phyloP scores from a whole-genome alignment of 192 early-diverging fungal species.

The Ambispora gerdemannii region DNA sequence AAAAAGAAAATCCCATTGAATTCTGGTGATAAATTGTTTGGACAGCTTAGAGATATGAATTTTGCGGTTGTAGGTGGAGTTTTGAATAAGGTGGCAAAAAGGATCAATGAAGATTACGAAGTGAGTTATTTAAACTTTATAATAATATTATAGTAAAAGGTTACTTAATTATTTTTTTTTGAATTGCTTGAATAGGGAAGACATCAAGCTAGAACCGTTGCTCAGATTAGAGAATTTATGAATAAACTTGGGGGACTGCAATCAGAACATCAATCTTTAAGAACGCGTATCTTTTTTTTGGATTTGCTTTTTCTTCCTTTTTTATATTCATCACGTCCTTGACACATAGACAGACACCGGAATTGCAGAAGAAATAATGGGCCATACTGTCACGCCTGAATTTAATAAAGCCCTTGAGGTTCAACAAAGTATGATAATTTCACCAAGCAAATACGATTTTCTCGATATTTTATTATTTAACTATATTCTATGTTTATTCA shows the following conservation, averaged over 20 bases:
- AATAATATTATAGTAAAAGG: too few relatives aligned
- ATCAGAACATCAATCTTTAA: conserved; percentile 81
- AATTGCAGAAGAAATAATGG: conserved; percentile 79
- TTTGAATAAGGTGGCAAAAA: conserved; percentile 78
- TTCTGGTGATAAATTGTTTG: conserved; percentile 75
- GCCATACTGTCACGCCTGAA: conserved; percentile 72
- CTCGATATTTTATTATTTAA: neutral
- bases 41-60: conserved; percentile 81
- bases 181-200: conserved; percentile 52
- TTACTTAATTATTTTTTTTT: neutral
- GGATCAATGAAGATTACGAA: conserved; percentile 86
- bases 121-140: conserved; percentile 33
- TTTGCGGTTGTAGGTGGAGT: conserved; percentile 86
- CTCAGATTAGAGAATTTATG: conserved; percentile 91
- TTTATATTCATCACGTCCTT: neutral
- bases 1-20: conserved; percentile 80
- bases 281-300: conserved; percentile 57
- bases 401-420: conserved; percentile 83
- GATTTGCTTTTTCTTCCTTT: conserved; percentile 24
- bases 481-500: conserved; percentile 34
- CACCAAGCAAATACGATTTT: neutral
- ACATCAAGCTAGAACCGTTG: conserved; percentile 86
- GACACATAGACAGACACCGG: conserved; percentile 56
- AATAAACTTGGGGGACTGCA: conserved; percentile 79
- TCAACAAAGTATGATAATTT: conserved; percentile 71